A percentile compares a stretch with the other conserved stretches of the same genome.
phyloP scores from a whole-genome alignment of 257 asterid species.

The Avicennia marina region DNA sequence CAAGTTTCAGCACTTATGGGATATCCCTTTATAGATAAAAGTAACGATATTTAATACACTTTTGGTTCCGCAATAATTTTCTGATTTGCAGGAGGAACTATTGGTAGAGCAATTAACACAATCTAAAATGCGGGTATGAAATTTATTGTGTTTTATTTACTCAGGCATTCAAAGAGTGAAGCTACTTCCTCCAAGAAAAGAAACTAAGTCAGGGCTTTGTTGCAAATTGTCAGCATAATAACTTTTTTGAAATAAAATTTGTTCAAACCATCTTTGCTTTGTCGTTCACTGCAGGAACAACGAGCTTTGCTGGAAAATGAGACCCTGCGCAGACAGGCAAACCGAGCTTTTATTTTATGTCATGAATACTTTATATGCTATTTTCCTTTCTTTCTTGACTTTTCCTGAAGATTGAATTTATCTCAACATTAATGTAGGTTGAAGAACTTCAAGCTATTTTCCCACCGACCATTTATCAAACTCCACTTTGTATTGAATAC shows the following conservation, averaged over 20 bases:
- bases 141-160: not conserved
- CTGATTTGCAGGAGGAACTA: slow-evolving; percentile 45
- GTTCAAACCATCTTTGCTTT: not conserved
- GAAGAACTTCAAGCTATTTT: slow-evolving; percentile 39
- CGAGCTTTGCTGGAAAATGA: slow-evolving; percentile 47
- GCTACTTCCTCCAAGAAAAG: not conserved
- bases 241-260: too few relatives aligned
- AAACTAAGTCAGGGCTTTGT: not conserved
- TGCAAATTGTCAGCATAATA: too few relatives aligned
- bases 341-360: slow-evolving; percentile 8
- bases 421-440: slow-evolving; percentile 55
- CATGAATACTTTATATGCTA: not conserved
- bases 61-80: slow-evolving; percentile 4
- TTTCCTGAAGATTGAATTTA: too few relatives aligned
- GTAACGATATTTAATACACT: not conserved
- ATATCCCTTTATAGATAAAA: not conserved
- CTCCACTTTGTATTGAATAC: slow-evolving; percentile 33
- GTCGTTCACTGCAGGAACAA: slow-evolving; percentile 40
- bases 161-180: not conserved
- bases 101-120: slow-evolving; percentile 43
- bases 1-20: not conserved
- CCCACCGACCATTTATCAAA: slow-evolving; percentile 22
- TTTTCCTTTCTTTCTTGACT: not conserved
- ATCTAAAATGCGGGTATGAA: slow-evolving; percentile 40
- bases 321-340: slow-evolving; percentile 54